Evolutionary conservation across 257 asterid species (phyloP).

Genomic region (Agastache rugosa): DNA sequence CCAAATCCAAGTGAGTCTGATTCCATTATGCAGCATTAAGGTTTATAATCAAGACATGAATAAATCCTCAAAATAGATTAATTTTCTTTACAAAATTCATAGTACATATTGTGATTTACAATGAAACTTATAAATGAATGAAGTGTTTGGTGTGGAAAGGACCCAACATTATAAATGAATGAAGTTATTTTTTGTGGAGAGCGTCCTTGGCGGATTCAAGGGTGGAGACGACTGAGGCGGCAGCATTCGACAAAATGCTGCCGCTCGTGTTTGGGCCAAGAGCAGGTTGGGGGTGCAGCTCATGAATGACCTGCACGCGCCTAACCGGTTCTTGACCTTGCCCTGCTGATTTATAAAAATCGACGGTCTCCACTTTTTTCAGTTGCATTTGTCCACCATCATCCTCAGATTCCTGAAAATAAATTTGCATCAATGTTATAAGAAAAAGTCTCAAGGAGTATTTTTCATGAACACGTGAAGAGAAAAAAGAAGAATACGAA

Average conservation of each 20-base stretch:
- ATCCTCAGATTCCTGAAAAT: constrained; percentile 36
- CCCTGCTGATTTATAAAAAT: constrained; percentile 50
- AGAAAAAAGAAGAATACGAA: not conserved
- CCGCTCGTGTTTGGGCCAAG: constrained; percentile 51
- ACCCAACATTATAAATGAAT: not conserved
- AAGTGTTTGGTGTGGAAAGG: too few species aligned
- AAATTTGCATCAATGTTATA: not conserved
- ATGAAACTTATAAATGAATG: not conserved
- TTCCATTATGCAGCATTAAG: too few species aligned
- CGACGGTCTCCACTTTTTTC: constrained; percentile 50
- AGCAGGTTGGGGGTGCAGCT: constrained; percentile 38
- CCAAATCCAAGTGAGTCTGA: too few species aligned
- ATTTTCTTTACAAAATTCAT: not conserved
- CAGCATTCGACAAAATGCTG: constrained; percentile 60
- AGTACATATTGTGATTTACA: not conserved
- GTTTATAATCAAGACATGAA: not conserved
- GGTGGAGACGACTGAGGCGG: constrained; percentile 66
- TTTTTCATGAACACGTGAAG: not conserved
- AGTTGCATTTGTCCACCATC: constrained; percentile 36
- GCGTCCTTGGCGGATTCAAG: constrained; percentile 72
- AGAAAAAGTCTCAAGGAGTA: not conserved
- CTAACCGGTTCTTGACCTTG: constrained; percentile 48
- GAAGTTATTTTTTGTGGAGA: constrained; percentile 45
- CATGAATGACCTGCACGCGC: constrained; percentile 57
- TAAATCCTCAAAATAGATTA: not conserved